These are phyloP conservation scores for Tolypocladium amazonense DNA, from an alignment of 2,329 filamentous ascomycete genomes.

Conservation along the genomic window DNA sequence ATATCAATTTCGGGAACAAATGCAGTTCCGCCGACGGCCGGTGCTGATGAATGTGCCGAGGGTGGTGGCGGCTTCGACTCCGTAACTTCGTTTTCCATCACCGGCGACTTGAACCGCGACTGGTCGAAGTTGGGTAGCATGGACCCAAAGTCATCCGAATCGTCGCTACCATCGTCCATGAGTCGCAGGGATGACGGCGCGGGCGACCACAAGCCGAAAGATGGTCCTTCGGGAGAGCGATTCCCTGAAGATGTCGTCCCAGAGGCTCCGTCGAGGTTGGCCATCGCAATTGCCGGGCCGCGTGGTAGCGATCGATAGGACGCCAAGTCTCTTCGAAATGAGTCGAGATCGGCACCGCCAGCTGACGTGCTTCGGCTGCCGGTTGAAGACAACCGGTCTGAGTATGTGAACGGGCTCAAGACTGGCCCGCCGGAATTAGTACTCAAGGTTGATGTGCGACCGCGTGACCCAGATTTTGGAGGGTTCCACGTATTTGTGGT, in stretches of 20 bases:
- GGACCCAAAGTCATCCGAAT: conserved; percentile 36
- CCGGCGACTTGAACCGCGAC: conserved; percentile 16
- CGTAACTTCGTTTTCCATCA: neutral
- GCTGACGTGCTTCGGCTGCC: conserved; percentile 35
- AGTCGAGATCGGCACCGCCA: conserved; percentile 21
- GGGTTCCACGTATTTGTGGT: conserved; percentile 19
- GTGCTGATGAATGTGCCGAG: neutral
- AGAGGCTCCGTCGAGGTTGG: conserved; percentile 5
- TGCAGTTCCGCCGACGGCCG: conserved; percentile 5
- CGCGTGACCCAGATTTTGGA: conserved; percentile 14
- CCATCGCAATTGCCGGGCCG: conserved; percentile 5
- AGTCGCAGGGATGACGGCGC: conserved; percentile 30
- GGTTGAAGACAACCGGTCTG: conserved; percentile 28
- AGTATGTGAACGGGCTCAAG: conserved; percentile 26
- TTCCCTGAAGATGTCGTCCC: conserved; percentile 9
- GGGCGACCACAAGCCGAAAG: conserved; percentile 22
- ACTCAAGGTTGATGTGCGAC: conserved; percentile 21
- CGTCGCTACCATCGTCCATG: conserved; percentile 34
- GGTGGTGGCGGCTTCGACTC: neutral
- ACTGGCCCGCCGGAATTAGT: conserved; percentile 9
- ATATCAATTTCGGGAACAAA: neutral
- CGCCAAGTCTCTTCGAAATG: conserved; percentile 17
- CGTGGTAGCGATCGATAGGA: conserved; percentile 14
- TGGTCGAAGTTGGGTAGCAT: conserved; percentile 43
- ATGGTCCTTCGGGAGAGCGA: conserved; percentile 9